phyloP scores from a whole-genome alignment of 169 alveolate species.

The Theileria sp. region DNA sequence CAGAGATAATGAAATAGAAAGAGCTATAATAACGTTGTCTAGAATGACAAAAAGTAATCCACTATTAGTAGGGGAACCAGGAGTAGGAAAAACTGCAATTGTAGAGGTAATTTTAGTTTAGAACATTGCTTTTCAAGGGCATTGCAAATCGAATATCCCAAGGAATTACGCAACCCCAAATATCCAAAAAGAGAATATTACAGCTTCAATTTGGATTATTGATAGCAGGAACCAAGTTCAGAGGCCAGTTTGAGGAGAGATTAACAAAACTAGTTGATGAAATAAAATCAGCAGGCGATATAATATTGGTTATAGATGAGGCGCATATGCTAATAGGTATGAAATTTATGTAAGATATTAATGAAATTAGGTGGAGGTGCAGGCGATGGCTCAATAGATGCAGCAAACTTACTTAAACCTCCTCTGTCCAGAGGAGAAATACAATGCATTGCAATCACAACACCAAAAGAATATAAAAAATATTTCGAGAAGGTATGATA shows the following conservation, averaged over 20 bases:
- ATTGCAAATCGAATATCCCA: slow-evolving; percentile 41
- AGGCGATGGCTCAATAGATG: slow-evolving; percentile 88
- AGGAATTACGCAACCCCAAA: slow-evolving; percentile 13
- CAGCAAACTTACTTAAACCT: slow-evolving; percentile 87
- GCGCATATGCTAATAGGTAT: slow-evolving; percentile 83
- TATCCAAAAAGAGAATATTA: slow-evolving; percentile 28
- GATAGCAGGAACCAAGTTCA: slow-evolving; percentile 84
- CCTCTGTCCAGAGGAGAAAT: slow-evolving; percentile 85
- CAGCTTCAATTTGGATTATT: slow-evolving; percentile 70
- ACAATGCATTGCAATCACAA: slow-evolving; percentile 79
- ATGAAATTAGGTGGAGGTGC: slow-evolving; percentile 70
- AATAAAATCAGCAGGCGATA: slow-evolving; percentile 76
- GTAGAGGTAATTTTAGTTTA: slow-evolving; percentile 33
- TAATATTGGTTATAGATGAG: slow-evolving; percentile 85
- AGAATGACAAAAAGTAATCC: slow-evolving; percentile 56
- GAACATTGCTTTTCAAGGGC: slow-evolving; percentile 8
- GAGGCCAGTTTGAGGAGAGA: slow-evolving; percentile 90
- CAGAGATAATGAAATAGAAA: slow-evolving; percentile 54
- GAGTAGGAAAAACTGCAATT: slow-evolving; percentile 67
- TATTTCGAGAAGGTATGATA: slow-evolving; percentile 63
- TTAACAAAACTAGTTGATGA: slow-evolving; percentile 81
- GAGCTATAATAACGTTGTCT: slow-evolving; percentile 54
- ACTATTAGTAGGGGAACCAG: slow-evolving; percentile 63
- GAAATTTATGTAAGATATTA: neutral
- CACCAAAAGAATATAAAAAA: slow-evolving; percentile 73